Base-by-base conservation (phyloP, 306 rosid genomes). In the Pueraria montana region DNA sequence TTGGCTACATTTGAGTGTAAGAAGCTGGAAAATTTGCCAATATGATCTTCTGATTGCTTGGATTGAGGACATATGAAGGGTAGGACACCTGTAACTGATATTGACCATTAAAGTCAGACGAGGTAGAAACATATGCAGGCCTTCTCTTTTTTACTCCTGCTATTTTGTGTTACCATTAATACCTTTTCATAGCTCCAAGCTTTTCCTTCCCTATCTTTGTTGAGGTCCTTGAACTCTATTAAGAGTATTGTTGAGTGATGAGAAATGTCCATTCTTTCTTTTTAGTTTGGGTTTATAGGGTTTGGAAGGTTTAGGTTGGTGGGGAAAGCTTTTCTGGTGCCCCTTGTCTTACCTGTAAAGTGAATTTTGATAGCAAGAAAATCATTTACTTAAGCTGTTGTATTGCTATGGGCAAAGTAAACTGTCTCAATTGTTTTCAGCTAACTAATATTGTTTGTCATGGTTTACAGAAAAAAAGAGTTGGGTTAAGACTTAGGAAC, bases 341-440 rank as follows among this genome's bases (percentile, higher is more conserved):
- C 78, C 85, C 75, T 78, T 42, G 89, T 84, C 89, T 78, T 93
- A 91, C 90, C 86, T 96, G 99, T 94, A 96, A 91, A 96, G 99
- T 91, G 89, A 94, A 92, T 92, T 96, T 93, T 96, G 94, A 88
- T 89, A 92, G 94, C 94, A 91, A 89, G 94, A 84, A 87, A 86
- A 80, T 80, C 88, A 81, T 85, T 92, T 92, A 90, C 75, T 80
- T 32, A 72, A 87, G 89, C 86, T 86, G 87, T 86, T 85, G 88
- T 94, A 85, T 83, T 92, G 89, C 75, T 81, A 83, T 89, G 83
- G 85, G 83, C 85, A 74, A 83, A 77, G 38, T 46, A 58, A 76
- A 45, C 34, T 82, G 77, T 82, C 86, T 82, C 86, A 82, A 72
- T 88, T 88, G 74, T 72, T 48, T 80, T 85, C 64, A 78, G 82